These are phyloP conservation scores for Parastagonospora avenae DNA, from an alignment of 2,329 filamentous ascomycete species.

Conservation along the genomic window DNA sequence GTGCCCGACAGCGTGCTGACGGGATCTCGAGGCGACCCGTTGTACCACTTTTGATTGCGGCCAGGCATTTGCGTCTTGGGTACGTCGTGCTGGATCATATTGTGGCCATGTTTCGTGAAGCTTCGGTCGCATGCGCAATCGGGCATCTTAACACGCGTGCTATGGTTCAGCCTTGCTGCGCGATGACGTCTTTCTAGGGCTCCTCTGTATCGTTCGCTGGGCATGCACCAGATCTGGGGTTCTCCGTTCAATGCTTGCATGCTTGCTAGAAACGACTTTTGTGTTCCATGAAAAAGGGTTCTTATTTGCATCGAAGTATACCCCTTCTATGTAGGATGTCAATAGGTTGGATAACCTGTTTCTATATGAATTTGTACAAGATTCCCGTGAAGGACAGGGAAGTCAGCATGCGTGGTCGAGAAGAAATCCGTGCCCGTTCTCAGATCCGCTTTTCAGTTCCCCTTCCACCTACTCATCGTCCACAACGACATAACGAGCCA, in stretches of 20 bases:
- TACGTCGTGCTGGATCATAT: background rate
- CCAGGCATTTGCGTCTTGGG: background rate
- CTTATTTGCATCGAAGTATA: too few species aligned
- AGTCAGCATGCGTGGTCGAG: too few species aligned
- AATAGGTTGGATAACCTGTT: too few species aligned
- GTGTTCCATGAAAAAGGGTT: too few species aligned
- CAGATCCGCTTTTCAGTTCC: background rate
- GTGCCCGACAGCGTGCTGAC: constrained; percentile 14
- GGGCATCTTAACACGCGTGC: background rate
- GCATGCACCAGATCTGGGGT: too few species aligned
- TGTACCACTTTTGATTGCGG: background rate
- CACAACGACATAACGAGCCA: constrained; percentile 4
- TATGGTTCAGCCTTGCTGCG: constrained; percentile 4
- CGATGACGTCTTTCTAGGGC: constrained; percentile 1
- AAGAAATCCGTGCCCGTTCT: too few species aligned
- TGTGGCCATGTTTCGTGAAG: background rate
- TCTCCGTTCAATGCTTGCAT: too few species aligned
- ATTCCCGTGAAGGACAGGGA: too few species aligned
- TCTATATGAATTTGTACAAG: too few species aligned
- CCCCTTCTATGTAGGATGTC: too few species aligned
- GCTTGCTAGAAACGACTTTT: too few species aligned
- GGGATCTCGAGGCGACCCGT: constrained; percentile 25
- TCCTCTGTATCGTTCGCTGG: too few species aligned
- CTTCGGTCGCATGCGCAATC: background rate
- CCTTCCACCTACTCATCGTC: background rate